Conservation (phyloP, 139 green algal genomes). For the Micractinium conductrix region DNA sequence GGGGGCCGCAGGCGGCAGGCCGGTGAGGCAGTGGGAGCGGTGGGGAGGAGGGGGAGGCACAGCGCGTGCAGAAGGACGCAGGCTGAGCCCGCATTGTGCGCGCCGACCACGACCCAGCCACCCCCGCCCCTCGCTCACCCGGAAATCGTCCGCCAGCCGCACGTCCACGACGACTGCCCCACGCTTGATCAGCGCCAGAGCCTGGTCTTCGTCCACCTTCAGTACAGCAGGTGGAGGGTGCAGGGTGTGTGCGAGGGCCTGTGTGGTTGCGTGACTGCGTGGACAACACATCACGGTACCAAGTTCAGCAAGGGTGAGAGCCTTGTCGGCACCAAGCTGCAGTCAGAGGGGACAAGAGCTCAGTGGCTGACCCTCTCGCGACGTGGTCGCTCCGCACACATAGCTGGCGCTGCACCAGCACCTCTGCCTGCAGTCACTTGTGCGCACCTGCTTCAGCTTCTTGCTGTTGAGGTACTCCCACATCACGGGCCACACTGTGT, state of each 20-base stretch:
- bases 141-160: conserved; percentile 44
- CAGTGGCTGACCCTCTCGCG: too few relatives aligned
- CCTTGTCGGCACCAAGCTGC: too few relatives aligned
- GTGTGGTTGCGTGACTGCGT: too few relatives aligned
- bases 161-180: conserved; percentile 69
- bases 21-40: neutral
- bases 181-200: conserved; percentile 52
- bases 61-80: neutral
- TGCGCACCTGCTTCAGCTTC: conserved; percentile 35
- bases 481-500: conserved; percentile 60
- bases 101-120: neutral
- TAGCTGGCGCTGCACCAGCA: too few relatives aligned
- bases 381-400: too few relatives aligned
- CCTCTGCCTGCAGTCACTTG: neutral
- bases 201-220: conserved; percentile 34
- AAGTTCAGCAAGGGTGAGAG: too few relatives aligned
- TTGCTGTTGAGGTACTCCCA: conserved; percentile 31
- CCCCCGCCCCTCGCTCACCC: conserved; percentile 13
- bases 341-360: too few relatives aligned
- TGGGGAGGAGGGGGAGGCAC: neutral
- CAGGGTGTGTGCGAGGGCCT: too few relatives aligned
- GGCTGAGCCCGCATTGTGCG: too few relatives aligned
- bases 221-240: neutral
- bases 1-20: too few relatives aligned
- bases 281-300: too few relatives aligned